Percentiles rank a stretch among this genome's conserved stretches.
Evolutionary conservation across 306 rosid species (phyloP).

Genomic region (Prunus davidiana): DNA sequence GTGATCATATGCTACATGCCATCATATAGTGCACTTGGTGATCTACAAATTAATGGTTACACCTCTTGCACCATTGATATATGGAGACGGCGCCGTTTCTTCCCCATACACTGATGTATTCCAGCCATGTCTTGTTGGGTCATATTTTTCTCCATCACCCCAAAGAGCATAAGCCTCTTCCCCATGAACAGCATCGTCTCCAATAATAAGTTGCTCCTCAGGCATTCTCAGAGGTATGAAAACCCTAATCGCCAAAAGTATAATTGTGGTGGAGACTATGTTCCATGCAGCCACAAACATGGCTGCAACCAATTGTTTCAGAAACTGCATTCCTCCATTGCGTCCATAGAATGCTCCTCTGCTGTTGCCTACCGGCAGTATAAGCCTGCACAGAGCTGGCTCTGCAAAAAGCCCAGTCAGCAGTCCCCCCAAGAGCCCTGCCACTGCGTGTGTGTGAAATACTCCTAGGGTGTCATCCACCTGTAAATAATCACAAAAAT

Average conservation of each 20-base stretch:
- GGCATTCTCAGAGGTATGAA: conserved; percentile 89
- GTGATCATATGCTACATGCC: neutral
- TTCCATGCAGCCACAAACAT: conserved; percentile 75
- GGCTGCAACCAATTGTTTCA: conserved; percentile 81
- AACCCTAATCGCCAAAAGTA: conserved; percentile 55
- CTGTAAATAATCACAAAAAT: conserved; percentile 22
- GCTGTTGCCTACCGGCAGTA: conserved; percentile 47
- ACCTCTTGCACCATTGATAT: conserved; percentile 89
- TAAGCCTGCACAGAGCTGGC: conserved; percentile 64
- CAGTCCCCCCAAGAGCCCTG: conserved; percentile 87
- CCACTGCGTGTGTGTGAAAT: conserved; percentile 97
- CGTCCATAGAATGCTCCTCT: conserved; percentile 87
- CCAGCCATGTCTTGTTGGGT: conserved; percentile 74
- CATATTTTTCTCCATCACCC: conserved; percentile 96
- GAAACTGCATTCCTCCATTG: conserved; percentile 61
- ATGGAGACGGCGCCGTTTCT: conserved; percentile 48
- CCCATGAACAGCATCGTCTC: conserved; percentile 95
- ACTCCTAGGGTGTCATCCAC: conserved; percentile 93
- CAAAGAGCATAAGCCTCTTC: conserved; percentile 98
- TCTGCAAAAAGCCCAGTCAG: conserved; percentile 88
- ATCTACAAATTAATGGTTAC: conserved; percentile 63
- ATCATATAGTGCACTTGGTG: neutral
- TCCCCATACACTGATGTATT: conserved; percentile 15
- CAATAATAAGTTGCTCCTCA: conserved; percentile 70
- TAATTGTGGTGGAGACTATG: conserved; percentile 74